These are phyloP conservation scores for Ichthyophthirius multifiliis DNA, from an alignment of 169 alveolate species.

Conservation along the genomic window DNA sequence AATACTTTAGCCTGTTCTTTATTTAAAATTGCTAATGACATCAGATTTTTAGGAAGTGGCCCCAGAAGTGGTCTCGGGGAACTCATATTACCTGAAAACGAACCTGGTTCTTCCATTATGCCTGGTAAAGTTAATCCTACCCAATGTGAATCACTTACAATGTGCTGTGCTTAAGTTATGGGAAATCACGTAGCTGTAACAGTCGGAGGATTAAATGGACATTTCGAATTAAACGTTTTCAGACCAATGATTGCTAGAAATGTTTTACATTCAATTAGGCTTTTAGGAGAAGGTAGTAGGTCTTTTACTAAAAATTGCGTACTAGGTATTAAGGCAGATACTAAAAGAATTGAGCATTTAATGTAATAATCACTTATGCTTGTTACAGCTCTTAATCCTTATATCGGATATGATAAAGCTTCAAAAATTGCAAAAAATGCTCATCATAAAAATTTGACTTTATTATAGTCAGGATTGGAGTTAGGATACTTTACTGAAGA, in stretches of 20 bases:
- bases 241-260: slow-evolving; percentile 87
- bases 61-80: slow-evolving; percentile 90
- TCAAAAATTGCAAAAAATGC: slow-evolving; percentile 90
- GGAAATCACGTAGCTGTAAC: slow-evolving; percentile 88
- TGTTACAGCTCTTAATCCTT: slow-evolving; percentile 91
- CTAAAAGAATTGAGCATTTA: slow-evolving; percentile 55
- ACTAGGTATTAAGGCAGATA: slow-evolving; percentile 82
- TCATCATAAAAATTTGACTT: slow-evolving; percentile 72
- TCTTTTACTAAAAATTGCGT: slow-evolving; percentile 86
- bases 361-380: slow-evolving; percentile 79
- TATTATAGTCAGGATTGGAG: slow-evolving; percentile 83
- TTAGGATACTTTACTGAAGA: slow-evolving; percentile 79
- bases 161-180: slow-evolving; percentile 89
- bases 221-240: slow-evolving; percentile 90
- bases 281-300: slow-evolving; percentile 80
- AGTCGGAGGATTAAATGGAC: slow-evolving; percentile 89
- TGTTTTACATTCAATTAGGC: slow-evolving; percentile 77
- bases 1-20: slow-evolving; percentile 78
- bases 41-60: slow-evolving; percentile 86
- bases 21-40: slow-evolving; percentile 88
- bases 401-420: slow-evolving; percentile 90
- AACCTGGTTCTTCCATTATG: slow-evolving; percentile 92
- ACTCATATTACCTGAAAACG: slow-evolving; percentile 86
- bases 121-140: slow-evolving; percentile 94
- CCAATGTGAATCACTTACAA: slow-evolving; percentile 91